A percentile compares a stretch with the other conserved stretches of the same genome.
phyloP scores from a whole-genome alignment of 164 flowering plant species.

The Aristolochia fimbriata region DNA sequence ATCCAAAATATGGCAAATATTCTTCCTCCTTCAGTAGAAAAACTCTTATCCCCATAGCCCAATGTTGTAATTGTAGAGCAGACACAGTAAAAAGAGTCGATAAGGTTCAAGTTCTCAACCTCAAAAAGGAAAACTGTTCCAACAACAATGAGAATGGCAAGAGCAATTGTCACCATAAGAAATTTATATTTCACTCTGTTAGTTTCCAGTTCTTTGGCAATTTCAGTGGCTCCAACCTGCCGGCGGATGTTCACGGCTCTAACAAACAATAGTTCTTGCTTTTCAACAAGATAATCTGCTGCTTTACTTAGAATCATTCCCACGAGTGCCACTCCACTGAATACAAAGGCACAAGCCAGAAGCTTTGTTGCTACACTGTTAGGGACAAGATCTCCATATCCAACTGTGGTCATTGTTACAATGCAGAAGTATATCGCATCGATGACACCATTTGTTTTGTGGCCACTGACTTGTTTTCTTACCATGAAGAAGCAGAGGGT shows the following conservation, averaged over 20 bases:
- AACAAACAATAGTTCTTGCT: constrained; percentile 49
- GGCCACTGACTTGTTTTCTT: constrained; percentile 48
- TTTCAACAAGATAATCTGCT: constrained; percentile 69
- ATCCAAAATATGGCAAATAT: constrained; percentile 79
- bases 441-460: constrained; percentile 54
- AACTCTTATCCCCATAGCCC: constrained; percentile 83
- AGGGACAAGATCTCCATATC: constrained; percentile 89
- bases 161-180: constrained; percentile 11
- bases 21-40: constrained; percentile 66
- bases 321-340: constrained; percentile 61
- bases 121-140: constrained; percentile 42
- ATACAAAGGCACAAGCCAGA: constrained; percentile 69
- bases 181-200: constrained; percentile 45
- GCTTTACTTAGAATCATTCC: constrained; percentile 60
- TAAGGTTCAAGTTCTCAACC: constrained; percentile 36
- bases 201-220: constrained; percentile 39
- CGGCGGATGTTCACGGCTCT: constrained; percentile 32
- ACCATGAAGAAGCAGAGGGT: constrained; percentile 43
- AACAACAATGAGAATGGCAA: constrained; percentile 31
- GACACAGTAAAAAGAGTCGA: constrained; percentile 78
- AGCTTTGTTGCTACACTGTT: constrained; percentile 38
- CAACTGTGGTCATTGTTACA: constrained; percentile 91
- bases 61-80: constrained; percentile 78
- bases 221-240: constrained; percentile 23
- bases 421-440: constrained; percentile 76